Percentiles rank a stretch among this genome's conserved stretches.
These are phyloP conservation scores for Schrenkiella parvula DNA, from an alignment of 345 rosid species.

Conservation along the genomic window DNA sequence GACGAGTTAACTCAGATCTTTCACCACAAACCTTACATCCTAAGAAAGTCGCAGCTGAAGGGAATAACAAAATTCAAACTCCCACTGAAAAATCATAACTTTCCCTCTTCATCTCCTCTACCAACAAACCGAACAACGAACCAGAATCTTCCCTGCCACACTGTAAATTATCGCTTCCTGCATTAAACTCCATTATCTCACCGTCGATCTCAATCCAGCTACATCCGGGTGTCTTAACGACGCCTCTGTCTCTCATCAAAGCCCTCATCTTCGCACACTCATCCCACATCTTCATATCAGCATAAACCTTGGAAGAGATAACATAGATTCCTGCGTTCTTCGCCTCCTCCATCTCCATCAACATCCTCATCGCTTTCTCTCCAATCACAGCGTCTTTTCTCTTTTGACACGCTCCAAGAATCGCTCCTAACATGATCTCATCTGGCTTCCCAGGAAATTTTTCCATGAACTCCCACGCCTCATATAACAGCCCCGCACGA, in stretches of 20 bases:
- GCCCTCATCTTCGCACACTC: slow-evolving; percentile 66
- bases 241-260: slow-evolving; percentile 67
- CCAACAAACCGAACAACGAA: slow-evolving; percentile 41
- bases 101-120: slow-evolving; percentile 65
- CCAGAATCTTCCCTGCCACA: slow-evolving; percentile 29
- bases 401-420: slow-evolving; percentile 86
- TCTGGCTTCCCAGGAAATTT: slow-evolving; percentile 83
- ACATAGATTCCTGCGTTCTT: slow-evolving; percentile 80
- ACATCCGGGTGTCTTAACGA: slow-evolving; percentile 79
- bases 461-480: slow-evolving; percentile 80
- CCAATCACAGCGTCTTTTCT: slow-evolving; percentile 44
- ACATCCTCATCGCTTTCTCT: slow-evolving; percentile 52
- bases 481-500: slow-evolving; percentile 63
- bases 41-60: background rate
- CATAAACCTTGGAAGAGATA: slow-evolving; percentile 71
- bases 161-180: slow-evolving; percentile 44
- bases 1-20: background rate
- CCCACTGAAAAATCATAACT: slow-evolving; percentile 32
- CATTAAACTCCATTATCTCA: slow-evolving; percentile 59
- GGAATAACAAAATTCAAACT: background rate
- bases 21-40: background rate
- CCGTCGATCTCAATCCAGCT: slow-evolving; percentile 72
- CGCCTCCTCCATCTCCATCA: slow-evolving; percentile 53
- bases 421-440: slow-evolving; percentile 61
- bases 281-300: slow-evolving; percentile 69